A percentile compares a stretch with the other conserved stretches of the same genome.
phyloP scores from a whole-genome alignment of 2,329 filamentous ascomycete species.

The Beauveria asiatica region DNA sequence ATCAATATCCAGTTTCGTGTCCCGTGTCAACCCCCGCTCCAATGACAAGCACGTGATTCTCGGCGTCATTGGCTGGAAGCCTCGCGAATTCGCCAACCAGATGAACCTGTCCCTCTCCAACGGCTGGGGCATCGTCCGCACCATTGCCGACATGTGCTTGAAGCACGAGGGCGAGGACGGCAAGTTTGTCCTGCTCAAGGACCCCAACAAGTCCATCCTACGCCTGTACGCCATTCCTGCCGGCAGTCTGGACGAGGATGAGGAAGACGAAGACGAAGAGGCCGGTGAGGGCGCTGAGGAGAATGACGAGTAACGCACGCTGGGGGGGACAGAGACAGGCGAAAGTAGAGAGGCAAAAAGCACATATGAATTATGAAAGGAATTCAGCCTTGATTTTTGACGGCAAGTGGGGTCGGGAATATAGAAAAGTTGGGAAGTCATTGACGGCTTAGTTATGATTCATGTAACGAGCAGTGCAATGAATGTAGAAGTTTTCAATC shows the following conservation, averaged over 20 bases:
- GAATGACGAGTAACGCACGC: slow-evolving; percentile 22
- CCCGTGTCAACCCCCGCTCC: slow-evolving; percentile 82
- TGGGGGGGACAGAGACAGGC: neutral
- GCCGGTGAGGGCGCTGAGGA: slow-evolving; percentile 38
- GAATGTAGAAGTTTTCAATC: neutral
- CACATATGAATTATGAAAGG: slow-evolving; percentile 7
- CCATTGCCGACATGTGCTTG: slow-evolving; percentile 83
- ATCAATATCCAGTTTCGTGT: slow-evolving; percentile 65
- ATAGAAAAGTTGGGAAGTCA: slow-evolving; percentile 7
- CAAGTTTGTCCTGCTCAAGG: slow-evolving; percentile 77
- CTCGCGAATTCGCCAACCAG: slow-evolving; percentile 89
- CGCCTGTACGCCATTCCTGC: slow-evolving; percentile 85
- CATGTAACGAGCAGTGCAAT: slow-evolving; percentile 1
- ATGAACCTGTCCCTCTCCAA: slow-evolving; percentile 98
- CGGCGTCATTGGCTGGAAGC: slow-evolving; percentile 95
- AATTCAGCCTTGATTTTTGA: slow-evolving; percentile 8
- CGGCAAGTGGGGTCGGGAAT: neutral
- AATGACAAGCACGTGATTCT: slow-evolving; percentile 93
- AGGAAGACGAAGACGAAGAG: slow-evolving; percentile 55
- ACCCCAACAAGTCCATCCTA: slow-evolving; percentile 94
- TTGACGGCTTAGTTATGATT: slow-evolving; percentile 3
- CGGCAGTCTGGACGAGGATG: slow-evolving; percentile 84
- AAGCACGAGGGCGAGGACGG: slow-evolving; percentile 60
- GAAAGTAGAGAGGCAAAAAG: slow-evolving; percentile 13
- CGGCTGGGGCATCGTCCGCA: slow-evolving; percentile 97